Evolutionary conservation across 331 rosid genomes (phyloP).

Genomic region (Cydonia oblonga): DNA sequence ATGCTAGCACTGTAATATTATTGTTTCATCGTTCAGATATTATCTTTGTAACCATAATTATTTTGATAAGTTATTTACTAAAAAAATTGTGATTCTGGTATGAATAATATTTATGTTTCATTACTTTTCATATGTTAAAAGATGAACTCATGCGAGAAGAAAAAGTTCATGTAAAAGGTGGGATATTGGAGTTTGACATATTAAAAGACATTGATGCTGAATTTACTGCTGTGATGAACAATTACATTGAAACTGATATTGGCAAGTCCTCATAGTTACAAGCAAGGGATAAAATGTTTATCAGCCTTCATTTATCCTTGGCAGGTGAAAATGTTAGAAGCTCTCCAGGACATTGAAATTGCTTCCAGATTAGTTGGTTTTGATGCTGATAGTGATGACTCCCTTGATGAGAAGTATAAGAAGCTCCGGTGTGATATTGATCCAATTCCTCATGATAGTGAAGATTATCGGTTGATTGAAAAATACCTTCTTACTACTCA

Average conservation of each 20-base stretch:
- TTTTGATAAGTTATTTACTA: neutral
- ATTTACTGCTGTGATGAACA: neutral
- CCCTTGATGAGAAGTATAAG: slow-evolving; percentile 83
- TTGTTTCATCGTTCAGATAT: neutral
- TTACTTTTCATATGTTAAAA: neutral
- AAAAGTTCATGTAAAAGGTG: neutral
- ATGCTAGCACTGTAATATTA: neutral
- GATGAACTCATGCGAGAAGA: neutral
- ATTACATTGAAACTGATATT: neutral
- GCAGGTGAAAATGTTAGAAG: slow-evolving; percentile 97
- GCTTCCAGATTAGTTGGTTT: slow-evolving; percentile 95
- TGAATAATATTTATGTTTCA: neutral
- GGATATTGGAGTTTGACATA: neutral
- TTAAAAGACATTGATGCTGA: too few relatives aligned
- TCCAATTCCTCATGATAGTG: slow-evolving; percentile 79
- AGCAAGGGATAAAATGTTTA: neutral
- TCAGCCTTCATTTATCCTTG: slow-evolving; percentile 1
- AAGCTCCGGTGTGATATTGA: slow-evolving; percentile 65
- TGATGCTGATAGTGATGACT: slow-evolving; percentile 59
- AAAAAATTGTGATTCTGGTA: neutral
- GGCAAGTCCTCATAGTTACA: neutral
- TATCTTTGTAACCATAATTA: neutral
- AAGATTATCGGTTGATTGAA: slow-evolving; percentile 65
- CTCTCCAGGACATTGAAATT: slow-evolving; percentile 95
- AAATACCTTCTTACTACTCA: slow-evolving; percentile 80